phyloP scores from a whole-genome alignment of 2,329 filamentous ascomycete genomes.

The Aspergillus ustus region DNA sequence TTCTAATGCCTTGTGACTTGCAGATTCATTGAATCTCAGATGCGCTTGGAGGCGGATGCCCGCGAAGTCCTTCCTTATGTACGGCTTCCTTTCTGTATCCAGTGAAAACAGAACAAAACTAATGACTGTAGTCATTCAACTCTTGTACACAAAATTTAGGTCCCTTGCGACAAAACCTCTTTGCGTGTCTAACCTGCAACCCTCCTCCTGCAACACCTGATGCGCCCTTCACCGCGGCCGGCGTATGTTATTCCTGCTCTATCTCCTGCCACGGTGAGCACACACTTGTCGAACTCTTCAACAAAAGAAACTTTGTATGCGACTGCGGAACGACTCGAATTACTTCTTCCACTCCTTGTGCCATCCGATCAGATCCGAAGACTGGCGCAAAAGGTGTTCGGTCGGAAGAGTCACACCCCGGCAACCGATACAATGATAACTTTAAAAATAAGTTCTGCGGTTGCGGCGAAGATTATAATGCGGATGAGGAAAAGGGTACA shows the following conservation, averaged over 20 bases:
- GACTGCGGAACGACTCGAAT: conserved; percentile 91
- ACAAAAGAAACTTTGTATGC: conserved; percentile 92
- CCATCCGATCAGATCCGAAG: conserved; percentile 70
- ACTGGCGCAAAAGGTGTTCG: conserved; percentile 81
- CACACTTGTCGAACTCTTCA: conserved; percentile 91
- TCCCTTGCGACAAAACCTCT: conserved; percentile 82
- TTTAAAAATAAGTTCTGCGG: conserved; percentile 92
- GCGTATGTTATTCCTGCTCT: conserved; percentile 94
- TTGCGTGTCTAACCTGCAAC: conserved; percentile 92
- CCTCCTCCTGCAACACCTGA: conserved; percentile 69
- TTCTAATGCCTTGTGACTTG: background rate
- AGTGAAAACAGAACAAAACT: conserved; percentile 15
- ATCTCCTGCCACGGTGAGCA: conserved; percentile 97
- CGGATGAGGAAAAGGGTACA: conserved; percentile 86
- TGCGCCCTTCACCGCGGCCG: conserved; percentile 72
- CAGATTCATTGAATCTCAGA: conserved; percentile 86
- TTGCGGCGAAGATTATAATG: conserved; percentile 85
- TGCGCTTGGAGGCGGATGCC: conserved; percentile 90
- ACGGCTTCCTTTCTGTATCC: conserved; percentile 35
- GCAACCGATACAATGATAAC: conserved; percentile 94
- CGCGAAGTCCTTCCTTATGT: conserved; percentile 94
- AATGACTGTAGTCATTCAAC: conserved; percentile 75
- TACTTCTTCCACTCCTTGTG: conserved; percentile 71
- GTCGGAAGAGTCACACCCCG: conserved; percentile 69
- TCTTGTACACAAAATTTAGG: conserved; percentile 91